phyloP scores from a whole-genome alignment of 306 rosid species.

The Quercus bicolor region DNA sequence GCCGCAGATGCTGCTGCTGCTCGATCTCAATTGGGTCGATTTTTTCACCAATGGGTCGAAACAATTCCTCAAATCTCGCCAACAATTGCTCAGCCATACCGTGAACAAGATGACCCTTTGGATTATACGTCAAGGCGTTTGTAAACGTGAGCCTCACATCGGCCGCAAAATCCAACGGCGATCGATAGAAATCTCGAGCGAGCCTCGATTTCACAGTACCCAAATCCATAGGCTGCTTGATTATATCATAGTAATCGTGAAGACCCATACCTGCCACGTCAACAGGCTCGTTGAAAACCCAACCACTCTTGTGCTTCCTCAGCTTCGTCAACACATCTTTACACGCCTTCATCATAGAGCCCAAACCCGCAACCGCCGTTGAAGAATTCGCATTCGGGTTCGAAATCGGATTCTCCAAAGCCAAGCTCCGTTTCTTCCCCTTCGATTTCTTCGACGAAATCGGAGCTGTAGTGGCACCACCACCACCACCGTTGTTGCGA shows the following conservation, averaged over 20 bases:
- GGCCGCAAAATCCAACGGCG: constrained; percentile 59
- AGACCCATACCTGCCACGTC: constrained; percentile 60
- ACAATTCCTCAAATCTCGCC: constrained; percentile 58
- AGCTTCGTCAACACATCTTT: constrained; percentile 61
- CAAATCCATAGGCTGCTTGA: constrained; percentile 92
- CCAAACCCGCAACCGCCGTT: neutral
- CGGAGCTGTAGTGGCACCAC: neutral
- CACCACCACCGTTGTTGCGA: no score
- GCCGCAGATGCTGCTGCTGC: no score
- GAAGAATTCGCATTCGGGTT: neutral
- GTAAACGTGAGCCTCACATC: constrained; percentile 80
- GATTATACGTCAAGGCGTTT: constrained; percentile 80
- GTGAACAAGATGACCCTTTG: constrained; percentile 71
- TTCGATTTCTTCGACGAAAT: constrained; percentile 46
- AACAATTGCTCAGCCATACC: constrained; percentile 60
- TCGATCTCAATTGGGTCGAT: constrained; percentile 20
- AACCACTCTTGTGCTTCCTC: constrained; percentile 71
- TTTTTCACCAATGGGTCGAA: constrained; percentile 48
- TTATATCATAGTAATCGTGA: constrained; percentile 79
- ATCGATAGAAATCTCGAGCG: constrained; percentile 32
- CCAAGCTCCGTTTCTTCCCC: constrained; percentile 65
- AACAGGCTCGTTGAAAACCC: constrained; percentile 76
- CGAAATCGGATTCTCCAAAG: constrained; percentile 19
- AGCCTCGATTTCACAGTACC: constrained; percentile 73
- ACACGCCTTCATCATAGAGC: constrained; percentile 53